Evolutionary conservation across 768 basidiomycete genomes (phyloP), one percentile per base, ranked within the genome.

Genomic region (Tulasnella sp.): DNA sequence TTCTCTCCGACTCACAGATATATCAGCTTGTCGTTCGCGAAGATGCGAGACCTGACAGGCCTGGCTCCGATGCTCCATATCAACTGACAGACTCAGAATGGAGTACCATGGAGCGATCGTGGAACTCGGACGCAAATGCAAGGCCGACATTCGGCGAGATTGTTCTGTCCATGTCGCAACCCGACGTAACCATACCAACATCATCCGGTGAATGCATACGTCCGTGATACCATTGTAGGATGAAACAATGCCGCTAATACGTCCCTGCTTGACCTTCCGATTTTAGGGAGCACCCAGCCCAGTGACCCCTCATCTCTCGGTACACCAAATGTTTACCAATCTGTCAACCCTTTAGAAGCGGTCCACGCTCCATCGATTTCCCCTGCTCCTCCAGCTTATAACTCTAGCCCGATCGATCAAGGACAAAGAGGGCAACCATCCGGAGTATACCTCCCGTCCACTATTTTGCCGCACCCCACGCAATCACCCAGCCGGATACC

Each of bases 21-120:
- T 61, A 30, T 38, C 61, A 61, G 19, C 48, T 61, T 27, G 44
- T 61, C 19, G 58, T 61, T 11, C 32, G 51, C 4, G 61, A 61
- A 32, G 51, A 29, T 13, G 61, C 59, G 43, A 34, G 61, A 4
- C 61, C 61, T 4, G 61, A 61, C 38, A 19, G 61, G 11, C 61
- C 61, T 2, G 55, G 56, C 9, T 43, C 29, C 11, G 41, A 61
- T 11, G 44, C 43, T 30, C 29, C 44, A 11, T 13, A 15, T 7
- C 43, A 52, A 19, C 32, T 56, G 29, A 13, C 21, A 17, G 42
- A 41, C 26, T 38, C 41, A 15, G 54, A 61, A 10, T 61, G 61
- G 61, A 27, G 49, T 3, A 13, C 58, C 8, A 29, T 61, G 19
- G 13, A 61, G 19, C 24, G 8, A 11, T 17, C 24, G 1, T 61